These are phyloP conservation scores for Trichoderma koningii DNA, from an alignment of 2,329 filamentous ascomycete species.

Conservation along the genomic window DNA sequence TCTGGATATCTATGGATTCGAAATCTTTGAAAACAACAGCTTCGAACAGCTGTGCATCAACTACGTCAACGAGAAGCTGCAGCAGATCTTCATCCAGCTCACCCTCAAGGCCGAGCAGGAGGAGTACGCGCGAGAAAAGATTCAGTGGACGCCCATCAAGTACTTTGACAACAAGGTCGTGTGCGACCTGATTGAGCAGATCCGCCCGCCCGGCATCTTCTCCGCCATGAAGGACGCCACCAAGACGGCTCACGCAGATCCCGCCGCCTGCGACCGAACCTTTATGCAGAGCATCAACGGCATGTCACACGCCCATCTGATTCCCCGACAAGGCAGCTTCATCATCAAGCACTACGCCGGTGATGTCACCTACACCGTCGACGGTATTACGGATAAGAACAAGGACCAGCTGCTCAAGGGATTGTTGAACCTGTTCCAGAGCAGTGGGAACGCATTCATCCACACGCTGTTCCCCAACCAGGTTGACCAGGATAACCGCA, in stretches of 20 bases:
- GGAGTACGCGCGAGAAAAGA: slow-evolving; percentile 93
- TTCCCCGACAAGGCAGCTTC: slow-evolving; percentile 90
- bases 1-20: slow-evolving; percentile 97
- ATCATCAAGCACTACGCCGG: slow-evolving; percentile 99
- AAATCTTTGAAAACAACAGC: slow-evolving; percentile 98
- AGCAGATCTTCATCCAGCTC: slow-evolving; percentile 98
- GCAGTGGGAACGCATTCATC: slow-evolving; percentile 81
- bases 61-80: slow-evolving; percentile 98
- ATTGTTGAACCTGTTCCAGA: slow-evolving; percentile 80
- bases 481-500: slow-evolving; percentile 93
- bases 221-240: slow-evolving; percentile 97
- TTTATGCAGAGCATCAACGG: slow-evolving; percentile 93
- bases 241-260: slow-evolving; percentile 96
- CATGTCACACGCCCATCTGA: slow-evolving; percentile 88
- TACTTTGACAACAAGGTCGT: slow-evolving; percentile 99
- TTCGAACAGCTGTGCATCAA: slow-evolving; percentile 99
- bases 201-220: slow-evolving; percentile 87
- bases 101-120: slow-evolving; percentile 97
- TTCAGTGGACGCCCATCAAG: slow-evolving; percentile 98
- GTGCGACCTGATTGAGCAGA: slow-evolving; percentile 93
- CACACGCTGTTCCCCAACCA: slow-evolving; percentile 88
- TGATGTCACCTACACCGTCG: slow-evolving; percentile 90
- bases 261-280: slow-evolving; percentile 88
- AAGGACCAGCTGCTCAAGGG: slow-evolving; percentile 97
- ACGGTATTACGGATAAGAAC: slow-evolving; percentile 99